A percentile compares a stretch with the other conserved stretches of the same genome.
Conservation (phyloP, 1,284 basidiomycete genomes). For the Sphaerobolus stellatus region DNA sequence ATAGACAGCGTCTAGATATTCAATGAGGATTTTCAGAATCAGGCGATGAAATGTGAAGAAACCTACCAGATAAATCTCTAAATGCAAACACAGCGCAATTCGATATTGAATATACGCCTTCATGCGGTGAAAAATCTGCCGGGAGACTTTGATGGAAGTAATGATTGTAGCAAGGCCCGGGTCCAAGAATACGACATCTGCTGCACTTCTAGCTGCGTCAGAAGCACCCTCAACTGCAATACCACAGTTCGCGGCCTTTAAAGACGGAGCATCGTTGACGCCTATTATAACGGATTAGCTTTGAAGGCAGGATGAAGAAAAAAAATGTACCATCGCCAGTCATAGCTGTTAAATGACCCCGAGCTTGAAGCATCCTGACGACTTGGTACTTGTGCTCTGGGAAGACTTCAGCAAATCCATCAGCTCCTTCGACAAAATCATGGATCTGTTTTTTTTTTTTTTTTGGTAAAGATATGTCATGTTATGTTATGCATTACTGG, state of each 20-base stretch:
- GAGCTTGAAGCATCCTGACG: constrained; percentile 51
- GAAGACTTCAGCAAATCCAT: constrained; percentile 57
- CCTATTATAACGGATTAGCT: constrained; percentile 21
- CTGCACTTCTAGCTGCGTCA: constrained; percentile 46
- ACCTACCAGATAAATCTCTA: constrained; percentile 49
- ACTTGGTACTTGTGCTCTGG: constrained; percentile 56
- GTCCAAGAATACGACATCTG: constrained; percentile 51
- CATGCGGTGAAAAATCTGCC: constrained; percentile 60
- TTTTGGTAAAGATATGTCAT: too few relatives aligned
- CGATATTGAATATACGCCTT: constrained; percentile 41
- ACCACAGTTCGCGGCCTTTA: constrained; percentile 47
- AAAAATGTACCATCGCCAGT: constrained; percentile 32
- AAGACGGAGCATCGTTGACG: constrained; percentile 42
- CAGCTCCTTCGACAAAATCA: constrained; percentile 52
- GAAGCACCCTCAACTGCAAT: constrained; percentile 50
- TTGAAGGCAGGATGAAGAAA: neutral
- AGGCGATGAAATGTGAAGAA: neutral
- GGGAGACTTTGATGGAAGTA: constrained; percentile 54
- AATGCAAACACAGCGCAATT: constrained; percentile 51
- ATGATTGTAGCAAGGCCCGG: constrained; percentile 39
- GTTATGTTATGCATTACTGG: constrained; percentile 10
- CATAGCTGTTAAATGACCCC: constrained; percentile 56
- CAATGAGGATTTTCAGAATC: neutral
- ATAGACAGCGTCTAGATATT: constrained; percentile 37
- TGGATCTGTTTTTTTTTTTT: constrained; percentile 14